phyloP scores from a whole-genome alignment of 257 asterid species.

The Primulina huaijiensis region DNA sequence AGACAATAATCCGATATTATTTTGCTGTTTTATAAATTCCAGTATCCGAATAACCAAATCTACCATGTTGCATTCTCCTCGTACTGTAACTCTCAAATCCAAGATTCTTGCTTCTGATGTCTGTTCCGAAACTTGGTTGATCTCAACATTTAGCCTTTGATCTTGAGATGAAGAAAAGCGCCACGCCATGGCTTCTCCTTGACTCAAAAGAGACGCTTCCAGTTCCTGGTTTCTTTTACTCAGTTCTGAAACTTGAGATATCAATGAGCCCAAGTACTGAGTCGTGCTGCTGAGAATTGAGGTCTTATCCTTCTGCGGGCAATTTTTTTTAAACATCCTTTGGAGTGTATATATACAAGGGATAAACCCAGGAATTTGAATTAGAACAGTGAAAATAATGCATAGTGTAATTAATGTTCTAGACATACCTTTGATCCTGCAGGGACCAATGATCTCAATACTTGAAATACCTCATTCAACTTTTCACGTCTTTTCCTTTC shows the following conservation, averaged over 20 bases:
- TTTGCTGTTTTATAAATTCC: slow-evolving; percentile 52
- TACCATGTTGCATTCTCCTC: slow-evolving; percentile 39
- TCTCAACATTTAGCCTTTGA: slow-evolving; percentile 37
- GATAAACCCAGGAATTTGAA: no score
- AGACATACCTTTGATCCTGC: slow-evolving; percentile 61
- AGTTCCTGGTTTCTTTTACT: slow-evolving; percentile 39
- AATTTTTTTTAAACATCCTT: no score
- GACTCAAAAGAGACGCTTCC: slow-evolving; percentile 31
- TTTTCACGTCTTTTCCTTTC: slow-evolving; percentile 67
- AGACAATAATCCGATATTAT: slow-evolving; percentile 34
- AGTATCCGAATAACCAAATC: slow-evolving; percentile 44
- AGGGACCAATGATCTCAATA: slow-evolving; percentile 71
- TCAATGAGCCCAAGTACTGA: slow-evolving; percentile 51
- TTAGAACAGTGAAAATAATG: no score
- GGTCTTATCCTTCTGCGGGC: slow-evolving; percentile 73
- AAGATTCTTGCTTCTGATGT: slow-evolving; percentile 43
- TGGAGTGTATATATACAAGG: no score
- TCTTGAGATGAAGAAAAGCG: slow-evolving; percentile 14
- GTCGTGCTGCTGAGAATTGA: slow-evolving; percentile 64
- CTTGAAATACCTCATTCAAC: slow-evolving; percentile 65
- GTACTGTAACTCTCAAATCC: slow-evolving; percentile 51
- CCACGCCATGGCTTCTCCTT: neutral
- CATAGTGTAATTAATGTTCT: neutral
- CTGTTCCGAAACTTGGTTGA: slow-evolving; percentile 34
- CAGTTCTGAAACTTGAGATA: slow-evolving; percentile 53